Evolutionary conservation across 2,329 filamentous ascomycete genomes (phyloP), one percentile per base, ranked within the genome.

Genomic region (Aspergillus fructus): DNA sequence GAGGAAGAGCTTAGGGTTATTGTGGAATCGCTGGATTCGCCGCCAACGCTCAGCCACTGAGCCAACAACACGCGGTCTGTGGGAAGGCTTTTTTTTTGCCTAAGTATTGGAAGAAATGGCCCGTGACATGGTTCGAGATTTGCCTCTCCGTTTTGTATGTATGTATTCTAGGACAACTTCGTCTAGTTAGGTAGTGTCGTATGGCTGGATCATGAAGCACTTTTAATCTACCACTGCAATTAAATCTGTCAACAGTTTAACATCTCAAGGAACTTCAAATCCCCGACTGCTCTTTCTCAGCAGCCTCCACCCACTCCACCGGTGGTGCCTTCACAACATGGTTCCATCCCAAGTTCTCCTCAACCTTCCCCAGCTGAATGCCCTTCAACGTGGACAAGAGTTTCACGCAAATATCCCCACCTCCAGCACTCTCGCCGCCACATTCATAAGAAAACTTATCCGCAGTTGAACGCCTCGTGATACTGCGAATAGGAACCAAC

Each of bases 401-500:
- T 77, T 88, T 88, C 24, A 86, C 70, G 72, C 87, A 93, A 17
- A 89, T 79, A 33, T 88, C 85, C 0, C 93, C 93, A 17, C 79
- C 82, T 46, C 60, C 62, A 12, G 67, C 62, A 6, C 66, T 80
- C 19, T 72, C 69, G 19, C 70, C 67, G 6, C 75, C 75, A 55
- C 71, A 70, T 15, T 80, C 72, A 66, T 85, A 88, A 7, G 72
- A 71, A 68, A 87, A 84, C 54, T 80, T 83, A 59, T 86, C 81
- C 42, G 76, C 73, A 42, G 75, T 79, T 15, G 81, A 85, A 49
- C 76, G 83, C 67, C 92, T 86, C 3, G 90, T 94, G 72, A 97
- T 96, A 65, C 90, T 94, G 60, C 89, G 89, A 74, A 97, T 94
- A 1, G 93, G 93, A 3, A 97, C 93, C 53, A 99, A 81, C 0